Evolutionary conservation across 2,329 filamentous ascomycete species (phyloP).

Genomic region (Neofusicoccum parvum): DNA sequence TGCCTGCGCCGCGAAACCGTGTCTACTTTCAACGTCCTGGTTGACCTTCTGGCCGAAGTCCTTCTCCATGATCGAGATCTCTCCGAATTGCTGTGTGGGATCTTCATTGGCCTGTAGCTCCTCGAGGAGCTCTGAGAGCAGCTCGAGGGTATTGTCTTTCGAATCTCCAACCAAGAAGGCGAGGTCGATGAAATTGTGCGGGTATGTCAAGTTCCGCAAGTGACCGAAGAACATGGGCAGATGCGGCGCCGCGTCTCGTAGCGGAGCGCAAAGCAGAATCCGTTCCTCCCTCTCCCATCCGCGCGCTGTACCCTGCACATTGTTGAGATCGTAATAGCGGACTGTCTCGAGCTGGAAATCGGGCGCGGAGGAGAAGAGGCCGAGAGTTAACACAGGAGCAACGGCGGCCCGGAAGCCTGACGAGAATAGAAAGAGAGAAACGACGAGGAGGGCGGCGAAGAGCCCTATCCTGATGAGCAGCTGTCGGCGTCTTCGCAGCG

Average conservation of each 20-base stretch:
- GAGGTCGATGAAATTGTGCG: slow-evolving; percentile 92
- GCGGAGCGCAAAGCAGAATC: slow-evolving; percentile 89
- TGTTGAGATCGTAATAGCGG: slow-evolving; percentile 92
- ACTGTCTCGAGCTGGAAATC: slow-evolving; percentile 89
- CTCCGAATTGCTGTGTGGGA: slow-evolving; percentile 81
- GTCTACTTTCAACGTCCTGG: slow-evolving; percentile 95
- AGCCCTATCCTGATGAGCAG: slow-evolving; percentile 69
- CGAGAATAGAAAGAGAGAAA: slow-evolving; percentile 72
- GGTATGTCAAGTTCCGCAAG: slow-evolving; percentile 93
- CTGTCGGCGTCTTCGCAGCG: slow-evolving; percentile 72
- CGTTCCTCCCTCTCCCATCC: slow-evolving; percentile 97
- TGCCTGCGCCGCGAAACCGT: slow-evolving; percentile 95
- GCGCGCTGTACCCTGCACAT: slow-evolving; percentile 85
- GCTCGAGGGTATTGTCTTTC: slow-evolving; percentile 81
- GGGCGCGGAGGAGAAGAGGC: slow-evolving; percentile 66
- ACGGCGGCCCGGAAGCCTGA: slow-evolving; percentile 69
- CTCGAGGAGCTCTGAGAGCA: slow-evolving; percentile 75
- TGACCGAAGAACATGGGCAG: slow-evolving; percentile 99
- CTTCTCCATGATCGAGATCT: slow-evolving; percentile 97
- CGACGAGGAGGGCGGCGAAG: slow-evolving; percentile 56
- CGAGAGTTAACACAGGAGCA: slow-evolving; percentile 66
- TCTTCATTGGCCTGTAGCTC: slow-evolving; percentile 79
- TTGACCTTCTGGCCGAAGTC: slow-evolving; percentile 98
- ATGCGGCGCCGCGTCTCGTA: slow-evolving; percentile 90
- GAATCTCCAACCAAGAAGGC: slow-evolving; percentile 97